Evolutionary conservation across 192 early-diverging fungal species (phyloP), one percentile per base, ranked within the genome.

Genomic region (Mortierella antarctica): DNA sequence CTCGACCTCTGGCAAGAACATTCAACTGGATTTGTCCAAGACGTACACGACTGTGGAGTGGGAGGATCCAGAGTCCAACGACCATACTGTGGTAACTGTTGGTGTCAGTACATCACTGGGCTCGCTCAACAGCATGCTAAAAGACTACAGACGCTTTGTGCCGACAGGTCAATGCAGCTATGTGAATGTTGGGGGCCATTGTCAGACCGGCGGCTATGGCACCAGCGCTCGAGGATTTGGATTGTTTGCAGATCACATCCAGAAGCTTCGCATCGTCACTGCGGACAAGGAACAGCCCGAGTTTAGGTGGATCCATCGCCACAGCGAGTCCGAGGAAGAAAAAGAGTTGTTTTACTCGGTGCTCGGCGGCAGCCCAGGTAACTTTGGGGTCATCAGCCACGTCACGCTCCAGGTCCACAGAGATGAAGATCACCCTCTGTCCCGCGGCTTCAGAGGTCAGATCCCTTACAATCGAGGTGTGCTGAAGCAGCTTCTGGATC

Each of bases 191-290:
- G 74, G 74, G 21, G 66, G 74, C 4, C 74, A 76, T 69, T 42
- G 70, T 56, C 75, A 78, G 49, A 70, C 75, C 47, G 75, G 75
- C 13, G 75, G 75, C 20, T 70, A 78, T 53, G 68, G 75, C 67
- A 51, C 63, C 54, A 31, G 70, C 46, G 62, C 5, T 15, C 67
- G 75, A 20, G 70, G 75, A 39, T 70, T 78, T 41, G 75, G 75
- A 15, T 68, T 78, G 44, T 52, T 78, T 59, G 54, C 75, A 6
- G 75, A 78, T 65, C 23, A 78, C 57, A 62, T 78, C 75, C 12
- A 55, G 56, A 72, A 72, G 63, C 41, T 72, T 20, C 60, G 40
- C 12, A 23, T n/a, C 56, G 31, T 78, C 51, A 70, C 60, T 41
- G 74, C 67, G 12, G 48, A 64, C 42, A 39, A 72, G 60, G 60